A percentile compares a stretch with the other conserved stretches of the same genome.
phyloP scores from a whole-genome alignment of 805 yeast genomes.

The Kluyveromyces dobzhanskii region DNA sequence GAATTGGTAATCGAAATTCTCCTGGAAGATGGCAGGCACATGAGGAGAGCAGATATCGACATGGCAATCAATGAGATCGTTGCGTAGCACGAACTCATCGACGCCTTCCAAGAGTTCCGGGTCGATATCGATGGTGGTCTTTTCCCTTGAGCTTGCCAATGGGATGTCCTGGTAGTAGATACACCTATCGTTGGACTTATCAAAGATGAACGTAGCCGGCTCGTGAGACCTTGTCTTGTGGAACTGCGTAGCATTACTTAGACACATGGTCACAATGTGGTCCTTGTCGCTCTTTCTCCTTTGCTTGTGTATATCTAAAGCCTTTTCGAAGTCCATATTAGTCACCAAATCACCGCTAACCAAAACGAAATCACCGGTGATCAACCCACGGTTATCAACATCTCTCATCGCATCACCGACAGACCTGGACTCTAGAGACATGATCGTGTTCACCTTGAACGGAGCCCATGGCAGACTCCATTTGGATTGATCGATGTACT shows the following conservation, averaged over 20 bases:
- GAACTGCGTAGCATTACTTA: conserved; percentile 72
- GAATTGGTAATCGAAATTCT: conserved; percentile 88
- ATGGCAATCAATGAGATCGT: conserved; percentile 92
- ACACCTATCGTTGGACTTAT: conserved; percentile 65
- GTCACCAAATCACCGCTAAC: conserved; percentile 96
- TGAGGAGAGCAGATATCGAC: conserved; percentile 92
- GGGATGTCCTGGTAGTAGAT: conserved; percentile 78
- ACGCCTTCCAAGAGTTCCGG: conserved; percentile 72
- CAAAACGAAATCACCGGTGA: conserved; percentile 81
- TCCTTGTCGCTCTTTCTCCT: conserved; percentile 74
- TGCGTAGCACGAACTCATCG: conserved; percentile 71
- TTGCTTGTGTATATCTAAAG: conserved; percentile 62
- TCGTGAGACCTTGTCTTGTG: conserved; percentile 82
- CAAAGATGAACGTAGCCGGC: conserved; percentile 79
- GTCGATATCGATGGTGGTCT: conserved; percentile 55
- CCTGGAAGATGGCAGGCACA: conserved; percentile 93
- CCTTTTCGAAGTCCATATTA: conserved; percentile 71
- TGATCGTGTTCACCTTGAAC: conserved; percentile 67
- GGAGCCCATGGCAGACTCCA: conserved; percentile 70
- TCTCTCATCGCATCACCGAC: conserved; percentile 98
- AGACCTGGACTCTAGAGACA: conserved; percentile 79
- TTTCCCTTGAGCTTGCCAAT: conserved; percentile 37
- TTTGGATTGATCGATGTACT: conserved; percentile 65
- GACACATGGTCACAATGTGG: conserved; percentile 89
- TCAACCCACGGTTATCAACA: conserved; percentile 80